Evolutionary conservation across 306 rosid species (phyloP).

Genomic region (Prunus mongolica): DNA sequence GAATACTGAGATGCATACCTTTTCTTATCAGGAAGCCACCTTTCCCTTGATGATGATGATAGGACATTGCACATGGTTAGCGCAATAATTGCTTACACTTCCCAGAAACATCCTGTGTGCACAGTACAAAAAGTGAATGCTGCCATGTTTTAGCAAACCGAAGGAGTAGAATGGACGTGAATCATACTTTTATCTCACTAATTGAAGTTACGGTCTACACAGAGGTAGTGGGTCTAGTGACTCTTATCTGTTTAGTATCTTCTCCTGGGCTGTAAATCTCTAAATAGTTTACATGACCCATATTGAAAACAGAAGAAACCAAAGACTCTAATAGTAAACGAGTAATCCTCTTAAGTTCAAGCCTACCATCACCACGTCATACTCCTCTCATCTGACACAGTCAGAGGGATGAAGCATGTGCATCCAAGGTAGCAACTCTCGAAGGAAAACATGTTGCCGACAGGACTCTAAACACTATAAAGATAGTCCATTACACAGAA

Average conservation of each 20-base stretch:
- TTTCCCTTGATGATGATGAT: slow-evolving; percentile 66
- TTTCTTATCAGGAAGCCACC: slow-evolving; percentile 27
- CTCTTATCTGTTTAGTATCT: too few species aligned
- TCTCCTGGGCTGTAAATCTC: background rate
- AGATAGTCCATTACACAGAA: background rate
- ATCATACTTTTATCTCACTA: background rate
- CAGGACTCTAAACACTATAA: background rate
- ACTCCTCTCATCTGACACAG: background rate
- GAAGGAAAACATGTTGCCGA: background rate
- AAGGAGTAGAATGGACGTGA: background rate
- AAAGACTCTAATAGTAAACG: background rate
- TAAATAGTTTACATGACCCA: background rate
- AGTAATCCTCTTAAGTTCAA: background rate
- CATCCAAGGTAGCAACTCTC: background rate
- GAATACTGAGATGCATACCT: slow-evolving; percentile 34
- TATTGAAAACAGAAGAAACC: background rate
- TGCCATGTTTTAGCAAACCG: background rate
- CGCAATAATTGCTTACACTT: slow-evolving; percentile 87
- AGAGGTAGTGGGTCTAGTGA: background rate
- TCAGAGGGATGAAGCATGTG: too few species aligned
- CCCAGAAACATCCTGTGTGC: slow-evolving; percentile 84
- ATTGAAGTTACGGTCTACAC: background rate
- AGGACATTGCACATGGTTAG: slow-evolving; percentile 69
- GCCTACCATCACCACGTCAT: background rate
- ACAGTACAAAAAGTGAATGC: background rate